Evolutionary conservation across 2,329 filamentous ascomycete genomes (phyloP), one percentile per base, ranked within the genome.

Genomic region (Fusarium subglutinans): DNA sequence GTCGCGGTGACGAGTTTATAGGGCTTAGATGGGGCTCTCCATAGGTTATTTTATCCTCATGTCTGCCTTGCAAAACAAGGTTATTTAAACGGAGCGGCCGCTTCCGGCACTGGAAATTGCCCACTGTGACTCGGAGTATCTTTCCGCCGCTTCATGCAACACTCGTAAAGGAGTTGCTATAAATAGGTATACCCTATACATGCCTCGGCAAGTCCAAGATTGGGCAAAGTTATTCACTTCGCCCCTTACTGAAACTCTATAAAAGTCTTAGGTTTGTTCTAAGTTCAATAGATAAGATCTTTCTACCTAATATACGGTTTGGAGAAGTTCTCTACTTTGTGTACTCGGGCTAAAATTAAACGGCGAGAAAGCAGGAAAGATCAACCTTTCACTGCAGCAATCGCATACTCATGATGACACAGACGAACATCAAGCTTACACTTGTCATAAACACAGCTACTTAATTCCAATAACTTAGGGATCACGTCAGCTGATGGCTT

Each of bases 331-430:
- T 17, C 17, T 37, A 3, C 35, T 5, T 4, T 9, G 35, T 37
- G 17, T 37, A 37, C 8, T 37, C 3, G 9, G 35, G 35, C 35
- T 37, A 35, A 35, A 8, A 35, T 35, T 35, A 15, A 3, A 0
- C 33, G 6, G 0, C 33, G 14, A 35, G 14, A 15, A 30, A 4
- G 30, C 30, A 30, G 30, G 1, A 30, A 4, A 1, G 5, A 33
- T 33, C 33, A 14, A 1, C 33, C 6, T 2, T 14, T 14, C 0
- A 7, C 1, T 1, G 13, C 1, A 33, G 13, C 13, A 33, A 14
- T 14, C 6, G 33, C 33, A 35, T n/a, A 7, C 5, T 24, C 8
- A 2, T 24, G 6, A 14, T 15, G 12, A 6, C 8, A 5, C 6
- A 11, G 2, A 1, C 24, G 6, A 51, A 13, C 4, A 20, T 0